Conservation (phyloP, 2,329 filamentous ascomycete species). For the Ophiostoma himal-ulmi region DNA sequence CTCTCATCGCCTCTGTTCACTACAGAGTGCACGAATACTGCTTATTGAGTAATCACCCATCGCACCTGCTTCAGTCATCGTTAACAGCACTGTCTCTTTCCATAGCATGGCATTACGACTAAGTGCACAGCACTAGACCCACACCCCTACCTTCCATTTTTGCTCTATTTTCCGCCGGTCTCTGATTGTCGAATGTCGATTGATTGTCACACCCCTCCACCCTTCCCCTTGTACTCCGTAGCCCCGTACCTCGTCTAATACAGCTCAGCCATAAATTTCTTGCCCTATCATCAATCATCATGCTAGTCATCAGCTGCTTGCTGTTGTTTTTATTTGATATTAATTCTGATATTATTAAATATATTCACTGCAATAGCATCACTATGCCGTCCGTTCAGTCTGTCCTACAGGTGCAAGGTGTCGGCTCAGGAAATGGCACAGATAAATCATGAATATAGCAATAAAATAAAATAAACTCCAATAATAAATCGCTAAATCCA, state of each 20-base stretch:
- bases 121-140: not conserved
- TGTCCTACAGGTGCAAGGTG: not conserved
- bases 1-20: no score
- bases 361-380: not conserved
- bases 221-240: not conserved
- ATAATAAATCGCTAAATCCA: not conserved
- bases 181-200: not conserved
- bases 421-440: not conserved
- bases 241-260: slow-evolving; percentile 4
- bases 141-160: not conserved
- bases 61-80: not conserved
- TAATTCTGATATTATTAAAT: not conserved
- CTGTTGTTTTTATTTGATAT: not conserved
- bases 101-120: not conserved
- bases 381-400: not conserved
- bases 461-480: not conserved
- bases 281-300: slow-evolving; percentile 12
- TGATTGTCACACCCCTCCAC: slow-evolving; percentile 9
- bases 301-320: slow-evolving; percentile 8
- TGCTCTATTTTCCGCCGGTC: slow-evolving; percentile 2
- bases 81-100: not conserved
- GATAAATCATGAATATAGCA: not conserved
- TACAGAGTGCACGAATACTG: no score
- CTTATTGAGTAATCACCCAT: not conserved
- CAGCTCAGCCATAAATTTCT: not conserved